A percentile compares a stretch with the other conserved stretches of the same genome.
phyloP scores from a whole-genome alignment of 768 basidiomycete species.

The Lactarius akahatsu region DNA sequence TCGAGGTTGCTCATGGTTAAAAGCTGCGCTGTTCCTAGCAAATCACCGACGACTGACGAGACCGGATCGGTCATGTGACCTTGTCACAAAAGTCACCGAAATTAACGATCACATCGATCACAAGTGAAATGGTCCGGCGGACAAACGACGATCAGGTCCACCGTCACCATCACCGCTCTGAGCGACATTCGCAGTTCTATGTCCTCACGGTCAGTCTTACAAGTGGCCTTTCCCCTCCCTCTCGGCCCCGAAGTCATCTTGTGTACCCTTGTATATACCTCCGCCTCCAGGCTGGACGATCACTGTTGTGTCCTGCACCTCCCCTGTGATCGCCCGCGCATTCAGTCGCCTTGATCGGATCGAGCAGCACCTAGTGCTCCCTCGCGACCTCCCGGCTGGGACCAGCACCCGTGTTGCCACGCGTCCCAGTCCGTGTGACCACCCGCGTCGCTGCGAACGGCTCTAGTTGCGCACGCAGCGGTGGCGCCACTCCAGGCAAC shows the following conservation, averaged over 20 bases:
- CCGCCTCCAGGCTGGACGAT: conserved; percentile 1
- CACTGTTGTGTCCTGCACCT: conserved; percentile 6
- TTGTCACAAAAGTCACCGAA: no score
- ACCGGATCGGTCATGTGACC: neutral
- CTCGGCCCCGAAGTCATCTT: conserved; percentile 9
- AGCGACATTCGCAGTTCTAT: neutral
- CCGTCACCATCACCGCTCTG: neutral
- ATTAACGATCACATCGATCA: neutral
- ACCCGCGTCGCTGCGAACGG: no score
- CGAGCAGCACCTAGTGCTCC: neutral
- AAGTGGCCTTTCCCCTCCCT: no score
- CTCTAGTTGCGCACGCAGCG: no score
- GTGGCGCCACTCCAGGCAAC: no score
- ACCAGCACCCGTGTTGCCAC: no score
- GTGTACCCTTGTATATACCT: neutral
- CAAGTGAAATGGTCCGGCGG: neutral
- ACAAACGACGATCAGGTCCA: neutral
- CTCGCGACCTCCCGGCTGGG: neutral
- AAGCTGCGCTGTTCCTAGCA: neutral
- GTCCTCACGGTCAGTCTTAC: neutral
- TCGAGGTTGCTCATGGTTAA: conserved; percentile 77
- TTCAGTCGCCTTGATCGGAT: conserved; percentile 2
- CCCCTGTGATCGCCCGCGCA: neutral
- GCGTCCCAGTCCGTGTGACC: no score
- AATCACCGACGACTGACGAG: neutral